Conservation (phyloP, 257 asterid species). For the Salvia hispanica region DNA sequence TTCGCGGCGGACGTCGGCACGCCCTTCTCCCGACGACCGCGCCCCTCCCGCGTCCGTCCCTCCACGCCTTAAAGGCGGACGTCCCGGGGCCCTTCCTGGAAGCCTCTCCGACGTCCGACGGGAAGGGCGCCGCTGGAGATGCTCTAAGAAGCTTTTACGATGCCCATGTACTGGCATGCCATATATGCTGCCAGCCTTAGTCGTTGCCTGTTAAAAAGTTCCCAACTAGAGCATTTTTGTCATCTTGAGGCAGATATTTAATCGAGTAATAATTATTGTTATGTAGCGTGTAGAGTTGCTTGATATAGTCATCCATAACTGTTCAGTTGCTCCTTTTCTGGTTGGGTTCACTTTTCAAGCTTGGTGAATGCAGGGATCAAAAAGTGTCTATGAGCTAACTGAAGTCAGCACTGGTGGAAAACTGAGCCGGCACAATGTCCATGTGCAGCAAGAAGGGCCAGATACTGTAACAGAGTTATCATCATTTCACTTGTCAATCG, state of each 20-base stretch:
- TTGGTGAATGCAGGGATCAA: slow-evolving; percentile 55
- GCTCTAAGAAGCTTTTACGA: not conserved
- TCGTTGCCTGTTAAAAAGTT: slow-evolving; percentile 9
- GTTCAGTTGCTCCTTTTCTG: slow-evolving; percentile 7
- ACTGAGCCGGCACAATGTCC: slow-evolving; percentile 88
- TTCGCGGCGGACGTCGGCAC: no score
- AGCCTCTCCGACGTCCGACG: no score
- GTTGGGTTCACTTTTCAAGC: slow-evolving; percentile 19
- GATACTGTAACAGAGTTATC: slow-evolving; percentile 82
- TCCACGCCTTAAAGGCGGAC: no score
- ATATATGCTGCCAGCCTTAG: not conserved
- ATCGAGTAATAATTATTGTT: not conserved
- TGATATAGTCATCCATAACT: not conserved
- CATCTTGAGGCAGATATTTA: not conserved
- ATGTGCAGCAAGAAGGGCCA: slow-evolving; percentile 80
- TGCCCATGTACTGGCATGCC: not conserved
- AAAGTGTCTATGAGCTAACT: slow-evolving; percentile 62
- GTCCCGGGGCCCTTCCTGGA: no score
- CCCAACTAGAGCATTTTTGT: not conserved
- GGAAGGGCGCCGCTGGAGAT: no score
- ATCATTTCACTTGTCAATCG: slow-evolving; percentile 69
- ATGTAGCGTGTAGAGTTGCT: slow-evolving; percentile 4
- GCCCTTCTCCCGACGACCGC: no score
- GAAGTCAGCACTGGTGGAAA: slow-evolving; percentile 94
- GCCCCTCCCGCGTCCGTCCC: no score